Percentiles rank a stretch among this genome's conserved stretches.
These are phyloP conservation scores for Lophium mytilinum DNA, from an alignment of 495 filamentous ascomycete genomes.

Conservation along the genomic window DNA sequence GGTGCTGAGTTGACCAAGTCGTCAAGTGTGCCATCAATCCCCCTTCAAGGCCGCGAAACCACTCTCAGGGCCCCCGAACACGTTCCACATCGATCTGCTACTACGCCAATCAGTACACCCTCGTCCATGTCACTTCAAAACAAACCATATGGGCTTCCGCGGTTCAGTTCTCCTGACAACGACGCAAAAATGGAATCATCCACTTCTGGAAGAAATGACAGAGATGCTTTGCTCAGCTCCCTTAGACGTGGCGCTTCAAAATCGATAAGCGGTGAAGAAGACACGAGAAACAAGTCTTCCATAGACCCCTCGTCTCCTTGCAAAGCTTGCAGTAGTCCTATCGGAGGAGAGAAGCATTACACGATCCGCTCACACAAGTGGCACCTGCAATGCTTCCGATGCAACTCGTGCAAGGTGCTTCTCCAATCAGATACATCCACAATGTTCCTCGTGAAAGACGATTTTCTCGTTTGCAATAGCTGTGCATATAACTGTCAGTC, in stretches of 20 bases:
- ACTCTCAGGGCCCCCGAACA: neutral
- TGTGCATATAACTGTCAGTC: constrained; percentile 4
- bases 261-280: neutral
- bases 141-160: neutral
- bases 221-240: neutral
- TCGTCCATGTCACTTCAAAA: neutral
- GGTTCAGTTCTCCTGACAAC: neutral
- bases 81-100: neutral
- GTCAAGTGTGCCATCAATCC: neutral
- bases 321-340: neutral
- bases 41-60: neutral
- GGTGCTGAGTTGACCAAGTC: too few relatives aligned
- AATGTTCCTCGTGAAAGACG: neutral
- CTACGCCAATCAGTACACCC: neutral
- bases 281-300: neutral
- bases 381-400: constrained; percentile 7
- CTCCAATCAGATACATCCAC: neutral
- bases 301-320: neutral
- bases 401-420: neutral
- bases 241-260: neutral
- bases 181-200: neutral
- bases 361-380: neutral
- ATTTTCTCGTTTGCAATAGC: constrained; percentile 9
- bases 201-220: neutral
- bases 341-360: neutral